phyloP scores from a whole-genome alignment of 805 yeast genomes.

The Metschnikowia chrysomelidarum region DNA sequence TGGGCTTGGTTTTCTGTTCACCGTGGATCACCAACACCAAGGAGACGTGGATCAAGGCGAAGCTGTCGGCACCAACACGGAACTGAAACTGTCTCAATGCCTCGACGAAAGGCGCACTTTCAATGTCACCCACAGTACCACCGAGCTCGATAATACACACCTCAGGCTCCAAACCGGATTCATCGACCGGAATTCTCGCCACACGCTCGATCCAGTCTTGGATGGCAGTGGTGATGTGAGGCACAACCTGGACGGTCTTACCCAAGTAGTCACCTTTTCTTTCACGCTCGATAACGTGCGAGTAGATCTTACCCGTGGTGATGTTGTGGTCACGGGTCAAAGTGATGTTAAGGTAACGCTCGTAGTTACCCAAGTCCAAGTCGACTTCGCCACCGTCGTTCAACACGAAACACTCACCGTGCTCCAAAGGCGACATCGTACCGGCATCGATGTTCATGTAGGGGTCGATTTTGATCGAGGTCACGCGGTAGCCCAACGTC shows the following conservation, averaged over 20 bases:
- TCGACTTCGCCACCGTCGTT: slow-evolving; percentile 99
- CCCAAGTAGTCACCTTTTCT: slow-evolving; percentile 97
- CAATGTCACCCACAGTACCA: slow-evolving; percentile 99
- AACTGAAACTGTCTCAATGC: slow-evolving; percentile 99
- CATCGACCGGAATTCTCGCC: slow-evolving; percentile 87
- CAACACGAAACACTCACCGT: slow-evolving; percentile 97
- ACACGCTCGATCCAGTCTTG: slow-evolving; percentile 99
- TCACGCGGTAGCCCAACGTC: slow-evolving; percentile 90
- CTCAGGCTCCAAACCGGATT: slow-evolving; percentile 85
- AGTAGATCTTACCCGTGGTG: slow-evolving; percentile 97
- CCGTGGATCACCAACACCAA: slow-evolving; percentile 97
- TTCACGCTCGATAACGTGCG: slow-evolving; percentile 89
- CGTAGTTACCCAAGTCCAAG: slow-evolving; percentile 96
- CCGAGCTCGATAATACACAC: slow-evolving; percentile 97
- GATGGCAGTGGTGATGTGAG: slow-evolving; percentile 94
- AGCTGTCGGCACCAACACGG: slow-evolving; percentile 90
- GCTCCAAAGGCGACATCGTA: slow-evolving; percentile 98
- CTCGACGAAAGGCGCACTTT: slow-evolving; percentile 97
- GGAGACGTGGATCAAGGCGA: slow-evolving; percentile 94
- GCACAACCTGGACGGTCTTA: slow-evolving; percentile 99
- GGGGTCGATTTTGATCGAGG: slow-evolving; percentile 98
- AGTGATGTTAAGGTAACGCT: slow-evolving; percentile 91
- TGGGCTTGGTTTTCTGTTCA: slow-evolving; percentile 98
- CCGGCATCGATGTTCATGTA: slow-evolving; percentile 99
- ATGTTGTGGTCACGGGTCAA: slow-evolving; percentile 93